Evolutionary conservation across 106 monocot species (phyloP), one percentile per base, ranked within the genome.

Genomic region (Xerophyta viscosa): DNA sequence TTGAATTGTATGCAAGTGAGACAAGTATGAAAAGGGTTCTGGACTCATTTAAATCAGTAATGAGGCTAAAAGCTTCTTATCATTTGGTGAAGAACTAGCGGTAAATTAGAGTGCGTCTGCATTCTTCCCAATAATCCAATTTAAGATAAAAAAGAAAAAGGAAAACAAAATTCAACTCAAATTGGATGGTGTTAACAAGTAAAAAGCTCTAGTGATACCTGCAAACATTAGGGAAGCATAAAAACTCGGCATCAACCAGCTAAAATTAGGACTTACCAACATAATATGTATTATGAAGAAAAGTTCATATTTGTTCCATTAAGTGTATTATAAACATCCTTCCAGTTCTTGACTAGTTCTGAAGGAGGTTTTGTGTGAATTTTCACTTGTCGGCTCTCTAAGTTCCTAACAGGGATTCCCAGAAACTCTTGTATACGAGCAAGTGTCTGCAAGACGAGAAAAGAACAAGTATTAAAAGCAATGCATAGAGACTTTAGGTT

Each of bases 341-440:
- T 36, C 70, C 76, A 76, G 60, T 76, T 70, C n/a, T 6, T 48
- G 41, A 77, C 43, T 30, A 65, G 76, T 11, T 65, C 60, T 17
- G 65, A 52, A 48, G 49, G 71, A 15, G 71, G 61, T 24, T 54
- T 48, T 37, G 66, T 77, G 61, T 77, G 71, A 61, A 77, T 77
- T 62, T 77, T 77, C 36, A 71, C 71, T 26, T 71, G 71, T 10
- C 50, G 66, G 39, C 77, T 77, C 21, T 61, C 36, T 62, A 77
- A 58, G 14, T 61, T 61, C 42, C 55, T 62, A 9, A 43, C 20
- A 21, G 66, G 71, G 49, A 77, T 50, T 15, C 65, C n/a, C 20
- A 77, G 66, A 71, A 77, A 77, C 46, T 71, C 71, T 77, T 77
- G 66, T 23, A 71, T 66, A 36, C 44, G 65, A 43, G 27, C 44